Percentiles rank a stretch among this genome's conserved stretches.
These are phyloP conservation scores for Inosperma sp. DNA, from an alignment of 768 basidiomycete genomes.

Conservation along the genomic window DNA sequence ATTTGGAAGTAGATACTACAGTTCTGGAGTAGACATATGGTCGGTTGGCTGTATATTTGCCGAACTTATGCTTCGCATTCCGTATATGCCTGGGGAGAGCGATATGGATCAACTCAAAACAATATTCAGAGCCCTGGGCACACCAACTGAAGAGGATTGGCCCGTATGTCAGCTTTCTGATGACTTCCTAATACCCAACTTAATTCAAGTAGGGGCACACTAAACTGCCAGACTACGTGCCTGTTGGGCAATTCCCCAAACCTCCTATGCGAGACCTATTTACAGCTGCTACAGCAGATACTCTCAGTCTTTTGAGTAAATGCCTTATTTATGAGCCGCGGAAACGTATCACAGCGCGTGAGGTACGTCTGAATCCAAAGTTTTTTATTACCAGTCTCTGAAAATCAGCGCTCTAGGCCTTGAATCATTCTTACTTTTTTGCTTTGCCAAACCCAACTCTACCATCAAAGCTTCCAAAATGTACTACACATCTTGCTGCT, in stretches of 20 bases:
- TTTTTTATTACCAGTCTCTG: conserved; percentile 1
- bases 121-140: conserved; percentile 90
- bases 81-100: conserved; percentile 91
- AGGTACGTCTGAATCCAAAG: conserved; percentile 47
- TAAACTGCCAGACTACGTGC: conserved; percentile 84
- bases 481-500: conserved; percentile 34
- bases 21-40: conserved; percentile 93
- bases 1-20: conserved; percentile 86
- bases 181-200: neutral
- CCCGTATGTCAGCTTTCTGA: conserved; percentile 53
- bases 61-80: conserved; percentile 93
- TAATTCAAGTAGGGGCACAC: conserved; percentile 65
- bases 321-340: conserved; percentile 85
- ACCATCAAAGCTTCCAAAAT: conserved; percentile 86
- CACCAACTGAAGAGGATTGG: conserved; percentile 97
- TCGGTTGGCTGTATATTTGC: conserved; percentile 98
- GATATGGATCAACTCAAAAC: conserved; percentile 97
- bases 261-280: conserved; percentile 81
- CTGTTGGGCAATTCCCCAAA: conserved; percentile 82
- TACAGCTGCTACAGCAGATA: conserved; percentile 83
- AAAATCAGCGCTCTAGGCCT: conserved; percentile 48
- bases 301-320: conserved; percentile 74
- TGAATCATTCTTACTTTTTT: conserved; percentile 84
- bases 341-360: conserved; percentile 71
- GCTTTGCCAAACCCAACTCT: conserved; percentile 83